Conservation (phyloP, 2,329 filamentous ascomycete genomes). For the Scopulariopsis brevicaulis region DNA sequence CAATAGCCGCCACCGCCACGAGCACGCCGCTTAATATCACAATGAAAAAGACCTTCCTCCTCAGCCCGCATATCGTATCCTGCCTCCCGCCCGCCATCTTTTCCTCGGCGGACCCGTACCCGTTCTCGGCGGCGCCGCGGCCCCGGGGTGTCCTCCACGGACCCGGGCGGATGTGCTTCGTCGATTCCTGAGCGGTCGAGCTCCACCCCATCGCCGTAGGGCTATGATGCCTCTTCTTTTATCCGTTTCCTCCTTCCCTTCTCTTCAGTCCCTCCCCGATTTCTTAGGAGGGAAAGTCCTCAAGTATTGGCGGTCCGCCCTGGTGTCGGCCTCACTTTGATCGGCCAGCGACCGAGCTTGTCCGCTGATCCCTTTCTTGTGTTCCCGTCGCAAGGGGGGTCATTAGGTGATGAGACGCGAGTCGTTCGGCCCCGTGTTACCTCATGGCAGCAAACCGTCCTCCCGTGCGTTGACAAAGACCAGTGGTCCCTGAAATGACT, state of each 20-base stretch:
- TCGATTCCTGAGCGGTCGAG: neutral
- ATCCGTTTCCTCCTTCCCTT: neutral
- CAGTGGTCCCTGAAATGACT: neutral
- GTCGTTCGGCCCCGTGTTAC: neutral
- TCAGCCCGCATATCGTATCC: slow-evolving; percentile 12
- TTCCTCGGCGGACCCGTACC: neutral
- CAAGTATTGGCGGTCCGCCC: neutral
- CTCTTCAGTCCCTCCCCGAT: neutral
- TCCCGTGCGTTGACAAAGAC: neutral
- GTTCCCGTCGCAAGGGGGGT: neutral
- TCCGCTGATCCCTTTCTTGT: neutral
- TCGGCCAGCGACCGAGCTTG: neutral
- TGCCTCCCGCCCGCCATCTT: neutral
- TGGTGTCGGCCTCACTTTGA: neutral
- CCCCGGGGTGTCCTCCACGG: neutral
- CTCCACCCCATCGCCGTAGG: neutral
- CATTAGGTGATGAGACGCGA: neutral
- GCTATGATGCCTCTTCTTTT: too few relatives aligned
- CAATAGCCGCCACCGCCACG: slow-evolving; percentile 10
- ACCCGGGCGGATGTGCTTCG: neutral
- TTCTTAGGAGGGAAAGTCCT: neutral
- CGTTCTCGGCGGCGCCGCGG: neutral
- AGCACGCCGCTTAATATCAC: slow-evolving; percentile 9
- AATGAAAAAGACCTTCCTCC: slow-evolving; percentile 11
- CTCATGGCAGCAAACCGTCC: neutral